These are phyloP conservation scores for Vigna angularis DNA, from an alignment of 306 rosid genomes.

Conservation along the genomic window DNA sequence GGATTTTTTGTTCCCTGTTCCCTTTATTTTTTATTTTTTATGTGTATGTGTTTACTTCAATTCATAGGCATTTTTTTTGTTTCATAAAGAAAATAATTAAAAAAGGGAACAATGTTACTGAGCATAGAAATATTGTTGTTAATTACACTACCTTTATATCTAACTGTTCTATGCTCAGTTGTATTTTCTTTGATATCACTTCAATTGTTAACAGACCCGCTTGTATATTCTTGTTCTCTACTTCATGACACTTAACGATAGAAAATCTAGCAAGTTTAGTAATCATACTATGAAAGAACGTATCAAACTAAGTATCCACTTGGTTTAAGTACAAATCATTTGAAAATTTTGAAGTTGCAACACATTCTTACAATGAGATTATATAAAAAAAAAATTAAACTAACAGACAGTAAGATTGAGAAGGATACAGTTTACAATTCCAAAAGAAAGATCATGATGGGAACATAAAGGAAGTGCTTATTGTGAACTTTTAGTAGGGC, in stretches of 20 bases:
- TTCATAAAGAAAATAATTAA: constrained; percentile 3
- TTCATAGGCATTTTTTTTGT: not conserved
- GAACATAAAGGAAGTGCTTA: not conserved
- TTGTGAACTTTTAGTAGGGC: constrained; percentile 6
- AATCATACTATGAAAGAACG: not conserved
- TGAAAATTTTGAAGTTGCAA: not conserved
- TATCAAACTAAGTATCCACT: not conserved
- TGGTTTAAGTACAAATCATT: not conserved
- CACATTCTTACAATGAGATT: not conserved
- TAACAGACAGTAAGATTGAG: not conserved
- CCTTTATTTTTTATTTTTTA: no score
- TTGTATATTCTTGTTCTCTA: not conserved
- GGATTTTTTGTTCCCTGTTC: not conserved
- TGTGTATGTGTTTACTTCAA: not conserved
- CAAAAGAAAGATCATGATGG: constrained; percentile 9
- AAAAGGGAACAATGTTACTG: constrained; percentile 33
- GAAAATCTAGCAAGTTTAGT: no score
- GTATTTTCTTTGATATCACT: not conserved
- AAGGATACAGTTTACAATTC: not conserved
- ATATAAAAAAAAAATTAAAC: not conserved
- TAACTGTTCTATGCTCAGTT: constrained; percentile 1
- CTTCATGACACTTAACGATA: no score
- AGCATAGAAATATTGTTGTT: not conserved
- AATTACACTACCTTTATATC: constrained; percentile 18
- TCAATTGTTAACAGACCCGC: not conserved